Evolutionary conservation across 1,284 basidiomycete species (phyloP).

Genomic region (Meripilus lineatus): DNA sequence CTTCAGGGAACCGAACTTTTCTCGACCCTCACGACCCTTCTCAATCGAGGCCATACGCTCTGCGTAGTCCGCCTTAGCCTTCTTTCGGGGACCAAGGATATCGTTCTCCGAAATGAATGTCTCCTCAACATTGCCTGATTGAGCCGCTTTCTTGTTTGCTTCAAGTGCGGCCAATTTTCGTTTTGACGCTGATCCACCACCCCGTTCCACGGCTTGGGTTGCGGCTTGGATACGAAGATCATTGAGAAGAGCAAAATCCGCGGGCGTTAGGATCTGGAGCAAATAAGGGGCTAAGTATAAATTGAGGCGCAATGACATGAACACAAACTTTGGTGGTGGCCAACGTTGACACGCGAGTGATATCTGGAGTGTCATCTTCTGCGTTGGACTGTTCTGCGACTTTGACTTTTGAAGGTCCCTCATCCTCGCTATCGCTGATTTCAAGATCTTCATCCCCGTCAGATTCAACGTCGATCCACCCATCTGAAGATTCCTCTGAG

Average conservation of each 20-base stretch:
- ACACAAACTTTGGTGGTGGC: slow-evolving; percentile 72
- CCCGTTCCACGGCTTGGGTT: slow-evolving; percentile 64
- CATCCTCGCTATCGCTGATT: slow-evolving; percentile 87
- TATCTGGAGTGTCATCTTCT: slow-evolving; percentile 24
- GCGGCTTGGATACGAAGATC: slow-evolving; percentile 86
- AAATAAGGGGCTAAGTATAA: slow-evolving; percentile 7
- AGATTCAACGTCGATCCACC: slow-evolving; percentile 85
- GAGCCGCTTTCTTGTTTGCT: slow-evolving; percentile 52
- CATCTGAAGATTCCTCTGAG: slow-evolving; percentile 60
- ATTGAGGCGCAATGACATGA: not conserved
- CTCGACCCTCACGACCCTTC: slow-evolving; percentile 91
- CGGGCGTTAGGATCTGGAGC: slow-evolving; percentile 89
- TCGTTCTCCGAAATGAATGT: slow-evolving; percentile 85
- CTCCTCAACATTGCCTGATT: slow-evolving; percentile 43
- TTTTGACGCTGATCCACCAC: slow-evolving; percentile 76
- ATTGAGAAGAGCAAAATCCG: slow-evolving; percentile 92
- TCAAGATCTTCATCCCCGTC: slow-evolving; percentile 68
- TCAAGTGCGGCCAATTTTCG: slow-evolving; percentile 83
- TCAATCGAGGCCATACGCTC: slow-evolving; percentile 91
- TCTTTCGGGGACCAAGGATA: slow-evolving; percentile 94
- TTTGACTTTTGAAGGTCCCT: slow-evolving; percentile 42
- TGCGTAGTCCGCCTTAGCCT: slow-evolving; percentile 90
- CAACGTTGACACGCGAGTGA: slow-evolving; percentile 48
- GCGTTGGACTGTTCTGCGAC: slow-evolving; percentile 28
- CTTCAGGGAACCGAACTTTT: slow-evolving; percentile 88